phyloP scores from a whole-genome alignment of 768 basidiomycete species.

The Pleurotus tuber-regium region DNA sequence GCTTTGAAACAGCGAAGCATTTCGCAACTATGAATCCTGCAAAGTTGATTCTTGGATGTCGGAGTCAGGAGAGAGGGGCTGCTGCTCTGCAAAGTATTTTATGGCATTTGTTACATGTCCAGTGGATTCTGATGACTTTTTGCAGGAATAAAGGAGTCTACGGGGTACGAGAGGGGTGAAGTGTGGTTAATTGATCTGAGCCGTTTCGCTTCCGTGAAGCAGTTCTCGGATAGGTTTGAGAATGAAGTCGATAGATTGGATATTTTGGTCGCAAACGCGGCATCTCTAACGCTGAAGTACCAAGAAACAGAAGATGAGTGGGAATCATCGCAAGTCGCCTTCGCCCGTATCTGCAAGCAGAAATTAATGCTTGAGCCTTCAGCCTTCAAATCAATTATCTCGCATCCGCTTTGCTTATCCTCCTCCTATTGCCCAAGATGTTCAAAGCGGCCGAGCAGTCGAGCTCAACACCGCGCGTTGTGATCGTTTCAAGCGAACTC shows the following conservation, averaged over 20 bases:
- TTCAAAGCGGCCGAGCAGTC: slow-evolving; percentile 28
- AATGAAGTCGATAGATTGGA: slow-evolving; percentile 35
- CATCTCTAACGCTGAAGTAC: slow-evolving; percentile 13
- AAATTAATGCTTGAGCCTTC: background rate
- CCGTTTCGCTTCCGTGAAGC: slow-evolving; percentile 37
- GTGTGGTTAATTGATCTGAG: slow-evolving; percentile 39
- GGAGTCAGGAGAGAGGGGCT: slow-evolving; percentile 31
- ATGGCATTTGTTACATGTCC: background rate
- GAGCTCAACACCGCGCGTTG: slow-evolving; percentile 31
- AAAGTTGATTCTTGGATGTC: slow-evolving; percentile 37
- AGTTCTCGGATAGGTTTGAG: slow-evolving; percentile 33
- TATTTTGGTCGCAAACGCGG: slow-evolving; percentile 47
- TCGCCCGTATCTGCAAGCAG: background rate
- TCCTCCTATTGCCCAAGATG: slow-evolving; percentile 43
- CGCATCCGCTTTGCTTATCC: slow-evolving; percentile 34
- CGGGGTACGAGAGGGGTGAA: slow-evolving; percentile 32
- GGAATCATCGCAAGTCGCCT: slow-evolving; percentile 37
- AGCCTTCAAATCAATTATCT: slow-evolving; percentile 52
- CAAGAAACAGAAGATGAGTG: slow-evolving; percentile 39
- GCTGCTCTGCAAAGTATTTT: slow-evolving; percentile 33
- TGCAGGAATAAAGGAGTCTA: slow-evolving; percentile 28
- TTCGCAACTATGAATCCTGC: slow-evolving; percentile 42
- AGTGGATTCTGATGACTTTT: slow-evolving; percentile 10
- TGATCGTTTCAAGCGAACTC: slow-evolving; percentile 41
- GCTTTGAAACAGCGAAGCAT: slow-evolving; percentile 44